phyloP scores from a whole-genome alignment of 768 basidiomycete genomes.

The Rhodotorula kratochvilovae region DNA sequence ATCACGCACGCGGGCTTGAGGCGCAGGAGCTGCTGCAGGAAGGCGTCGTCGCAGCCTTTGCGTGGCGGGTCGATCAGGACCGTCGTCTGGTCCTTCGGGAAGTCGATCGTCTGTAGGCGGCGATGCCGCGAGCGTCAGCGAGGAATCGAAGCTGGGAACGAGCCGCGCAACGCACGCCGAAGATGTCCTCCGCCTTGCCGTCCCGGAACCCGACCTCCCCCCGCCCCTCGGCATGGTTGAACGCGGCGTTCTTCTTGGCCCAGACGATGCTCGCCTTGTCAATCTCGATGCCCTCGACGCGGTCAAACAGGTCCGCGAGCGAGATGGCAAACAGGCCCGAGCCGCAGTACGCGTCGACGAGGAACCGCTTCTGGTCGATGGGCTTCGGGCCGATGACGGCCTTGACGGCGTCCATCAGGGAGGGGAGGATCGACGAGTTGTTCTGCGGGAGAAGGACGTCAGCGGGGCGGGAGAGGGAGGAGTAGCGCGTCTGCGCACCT shows the following conservation, averaged over 20 bases:
- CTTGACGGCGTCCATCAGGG: constrained; percentile 76
- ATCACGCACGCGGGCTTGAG: constrained; percentile 62
- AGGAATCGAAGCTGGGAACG: too few relatives aligned
- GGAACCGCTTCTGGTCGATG: constrained; percentile 52
- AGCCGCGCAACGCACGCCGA: constrained; percentile 55
- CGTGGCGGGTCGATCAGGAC: constrained; percentile 85
- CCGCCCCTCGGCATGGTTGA: constrained; percentile 55
- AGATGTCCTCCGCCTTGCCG: constrained; percentile 85
- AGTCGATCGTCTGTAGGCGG: constrained; percentile 48
- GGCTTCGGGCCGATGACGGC: constrained; percentile 55
- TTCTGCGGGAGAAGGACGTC: constrained; percentile 77
- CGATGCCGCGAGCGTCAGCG: too few relatives aligned
- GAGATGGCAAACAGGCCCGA: constrained; percentile 81
- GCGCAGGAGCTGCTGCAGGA: constrained; percentile 59
- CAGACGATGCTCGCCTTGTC: constrained; percentile 50
- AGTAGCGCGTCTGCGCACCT: not conserved
- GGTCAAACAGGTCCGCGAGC: constrained; percentile 67
- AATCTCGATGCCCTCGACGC: constrained; percentile 88
- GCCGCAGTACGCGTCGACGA: constrained; percentile 81
- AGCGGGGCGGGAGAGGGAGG: too few relatives aligned
- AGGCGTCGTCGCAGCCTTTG: constrained; percentile 78
- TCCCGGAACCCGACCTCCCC: constrained; percentile 56
- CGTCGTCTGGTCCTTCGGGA: constrained; percentile 63
- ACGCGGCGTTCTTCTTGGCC: constrained; percentile 50
- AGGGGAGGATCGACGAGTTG: constrained; percentile 84